Base-by-base conservation (phyloP, 2,329 filamentous ascomycete genomes). In the Daldinia eschscholtzii region DNA sequence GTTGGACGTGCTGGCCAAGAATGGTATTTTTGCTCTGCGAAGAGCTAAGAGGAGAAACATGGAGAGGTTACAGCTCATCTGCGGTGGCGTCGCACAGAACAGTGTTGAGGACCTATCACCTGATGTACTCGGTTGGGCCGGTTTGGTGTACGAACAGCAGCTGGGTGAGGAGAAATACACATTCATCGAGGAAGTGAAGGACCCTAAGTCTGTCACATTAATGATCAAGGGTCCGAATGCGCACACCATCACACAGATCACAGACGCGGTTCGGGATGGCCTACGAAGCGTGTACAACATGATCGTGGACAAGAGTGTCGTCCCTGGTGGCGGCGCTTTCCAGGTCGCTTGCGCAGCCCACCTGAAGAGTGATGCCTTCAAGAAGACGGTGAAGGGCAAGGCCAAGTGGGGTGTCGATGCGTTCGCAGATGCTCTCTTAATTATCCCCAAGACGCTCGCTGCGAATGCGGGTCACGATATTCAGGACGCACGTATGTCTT, bases 131-230 rank as follows among this genome's bases (percentile, higher is more conserved):
- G 96, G 96, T 71, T 99, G 95, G 94, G 96, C 96, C 59, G 96
- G 96, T 61, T 88, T 93, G 56, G 96, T 99, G 65, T 98, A 99
- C 80, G 96, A 99, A 85, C 95, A 99, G 82, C 93, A 95, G 75
- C 87, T 99, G 9, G 96, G 96, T 70, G 96, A 99, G 86, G 96
- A 99, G 86, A 99, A 99, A 85, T 99, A 93, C 84, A 99, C 96
- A 5, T 99, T 99, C 79, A 88, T 99, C 69, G 96, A 99, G 83
- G 96, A 99, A 76, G 96, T 99, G 77, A 98, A 98, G 87, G 94
- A 98, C 70, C 93, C 96, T 70, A 99, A 99, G 85, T 98, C 95
- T 1, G 96, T 99, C 53, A 99, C 96, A 15, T 86, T 99, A 35
- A 87, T 99, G 77, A 98, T 99, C 86, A 99, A 98, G 86, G 96